Evolutionary conservation across 805 yeast species (phyloP).

Genomic region (Jamesozyma lodderae): DNA sequence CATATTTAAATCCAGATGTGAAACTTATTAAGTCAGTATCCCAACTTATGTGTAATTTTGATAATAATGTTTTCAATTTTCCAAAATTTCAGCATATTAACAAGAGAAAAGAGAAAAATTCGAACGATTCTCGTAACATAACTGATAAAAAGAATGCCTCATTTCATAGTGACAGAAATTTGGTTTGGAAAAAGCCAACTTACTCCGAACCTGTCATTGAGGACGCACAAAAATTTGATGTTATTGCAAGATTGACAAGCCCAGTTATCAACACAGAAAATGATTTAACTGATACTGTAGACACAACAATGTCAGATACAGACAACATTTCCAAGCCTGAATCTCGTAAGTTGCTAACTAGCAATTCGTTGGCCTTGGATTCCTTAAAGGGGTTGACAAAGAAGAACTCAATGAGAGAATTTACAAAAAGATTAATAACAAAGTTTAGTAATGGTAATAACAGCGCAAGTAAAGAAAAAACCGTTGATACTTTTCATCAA

Average conservation of each 20-base stretch:
- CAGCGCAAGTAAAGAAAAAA: too few species aligned
- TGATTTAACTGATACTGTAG: background rate
- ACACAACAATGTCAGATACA: background rate
- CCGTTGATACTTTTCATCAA: too few species aligned
- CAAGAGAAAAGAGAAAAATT: background rate
- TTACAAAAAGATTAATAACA: slow-evolving; percentile 19
- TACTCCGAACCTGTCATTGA: slow-evolving; percentile 20
- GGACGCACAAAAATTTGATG: slow-evolving; percentile 18
- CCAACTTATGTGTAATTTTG: slow-evolving; percentile 63
- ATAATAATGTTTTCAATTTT: slow-evolving; percentile 41
- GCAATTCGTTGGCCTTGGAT: slow-evolving; percentile 20
- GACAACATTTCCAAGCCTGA: background rate
- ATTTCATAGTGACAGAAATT: slow-evolving; percentile 6
- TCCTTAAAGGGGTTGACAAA: slow-evolving; percentile 21
- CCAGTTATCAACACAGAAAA: background rate
- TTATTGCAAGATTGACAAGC: slow-evolving; percentile 10
- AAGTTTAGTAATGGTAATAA: slow-evolving; percentile 6
- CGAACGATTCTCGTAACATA: background rate
- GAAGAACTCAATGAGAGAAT: slow-evolving; percentile 16
- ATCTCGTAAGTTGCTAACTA: slow-evolving; percentile 1
- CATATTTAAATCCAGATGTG: slow-evolving; percentile 37
- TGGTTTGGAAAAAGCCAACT: slow-evolving; percentile 24
- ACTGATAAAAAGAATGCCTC: background rate
- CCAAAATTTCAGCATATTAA: background rate
- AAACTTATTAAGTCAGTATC: slow-evolving; percentile 33